Percentiles rank a stretch among this genome's conserved stretches.
phyloP scores from a whole-genome alignment of 371 early-diverging fungal species.

The Mortierella sp. region DNA sequence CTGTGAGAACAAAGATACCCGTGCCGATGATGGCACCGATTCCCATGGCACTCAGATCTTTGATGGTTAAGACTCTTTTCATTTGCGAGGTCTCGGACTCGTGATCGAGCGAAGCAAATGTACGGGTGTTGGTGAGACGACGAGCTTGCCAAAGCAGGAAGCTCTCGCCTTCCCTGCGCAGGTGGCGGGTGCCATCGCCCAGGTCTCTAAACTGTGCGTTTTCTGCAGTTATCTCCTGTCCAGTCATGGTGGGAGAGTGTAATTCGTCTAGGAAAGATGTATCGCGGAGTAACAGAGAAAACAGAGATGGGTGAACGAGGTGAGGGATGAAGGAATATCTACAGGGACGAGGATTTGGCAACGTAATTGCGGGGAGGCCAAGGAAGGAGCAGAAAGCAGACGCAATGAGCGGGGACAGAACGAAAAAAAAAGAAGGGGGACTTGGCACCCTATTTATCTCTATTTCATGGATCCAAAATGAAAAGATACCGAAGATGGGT shows the following conservation, averaged over 20 bases:
- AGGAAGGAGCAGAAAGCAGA: background rate
- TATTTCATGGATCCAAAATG: background rate
- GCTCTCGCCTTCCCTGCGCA: constrained; percentile 29
- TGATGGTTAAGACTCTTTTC: constrained; percentile 38
- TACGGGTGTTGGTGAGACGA: constrained; percentile 45
- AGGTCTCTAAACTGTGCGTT: constrained; percentile 15
- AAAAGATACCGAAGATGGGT: background rate
- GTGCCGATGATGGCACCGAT: constrained; percentile 83
- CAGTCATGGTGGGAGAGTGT: constrained; percentile 11
- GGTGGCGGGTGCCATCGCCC: constrained; percentile 42
- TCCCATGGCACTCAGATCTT: constrained; percentile 34
- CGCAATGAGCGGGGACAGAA: background rate
- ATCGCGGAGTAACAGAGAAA: too few relatives aligned
- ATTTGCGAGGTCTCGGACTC: constrained; percentile 30
- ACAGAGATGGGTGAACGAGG: too few relatives aligned
- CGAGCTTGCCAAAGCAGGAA: constrained; percentile 27
- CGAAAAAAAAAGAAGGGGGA: background rate
- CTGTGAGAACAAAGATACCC: constrained; percentile 64
- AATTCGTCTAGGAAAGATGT: background rate
- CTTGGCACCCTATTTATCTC: background rate
- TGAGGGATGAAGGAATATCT: background rate
- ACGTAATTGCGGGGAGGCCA: background rate
- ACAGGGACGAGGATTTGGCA: background rate
- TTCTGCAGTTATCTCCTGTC: constrained; percentile 19
- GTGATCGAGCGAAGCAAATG: constrained; percentile 48